These are phyloP conservation scores for Yarrowia sp. DNA, from an alignment of 805 yeast genomes.

Conservation along the genomic window DNA sequence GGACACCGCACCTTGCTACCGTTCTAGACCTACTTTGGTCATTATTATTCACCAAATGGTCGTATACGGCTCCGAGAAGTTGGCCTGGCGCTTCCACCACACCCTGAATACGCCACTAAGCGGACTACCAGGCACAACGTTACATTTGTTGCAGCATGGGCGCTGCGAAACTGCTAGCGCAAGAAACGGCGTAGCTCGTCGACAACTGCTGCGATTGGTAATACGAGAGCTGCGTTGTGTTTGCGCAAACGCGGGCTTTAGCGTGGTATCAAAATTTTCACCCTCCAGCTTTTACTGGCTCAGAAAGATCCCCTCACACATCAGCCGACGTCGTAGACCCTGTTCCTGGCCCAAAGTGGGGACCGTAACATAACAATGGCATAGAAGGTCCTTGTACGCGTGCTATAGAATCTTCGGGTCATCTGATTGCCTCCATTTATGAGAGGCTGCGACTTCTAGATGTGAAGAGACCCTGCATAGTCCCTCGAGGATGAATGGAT, in stretches of 20 bases:
- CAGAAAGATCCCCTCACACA: no score
- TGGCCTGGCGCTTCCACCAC: neutral
- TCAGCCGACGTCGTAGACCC: neutral
- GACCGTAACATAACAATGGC: neutral
- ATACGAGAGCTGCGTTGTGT: neutral
- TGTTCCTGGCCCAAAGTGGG: conserved; percentile 1
- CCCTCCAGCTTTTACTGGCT: no score
- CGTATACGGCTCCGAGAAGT: neutral
- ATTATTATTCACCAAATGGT: no score
- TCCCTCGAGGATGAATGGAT: no score
- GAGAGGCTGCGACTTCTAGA: no score
- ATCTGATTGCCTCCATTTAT: no score
- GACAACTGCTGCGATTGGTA: neutral
- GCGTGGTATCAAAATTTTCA: neutral
- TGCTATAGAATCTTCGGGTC: no score
- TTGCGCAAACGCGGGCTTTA: neutral
- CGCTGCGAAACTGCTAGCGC: neutral
- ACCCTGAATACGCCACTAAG: neutral
- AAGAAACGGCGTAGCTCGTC: neutral
- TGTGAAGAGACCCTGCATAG: no score
- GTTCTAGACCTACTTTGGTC: no score
- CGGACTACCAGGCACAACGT: conserved; percentile 15
- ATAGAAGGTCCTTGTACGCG: neutral
- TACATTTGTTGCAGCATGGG: conserved; percentile 17
- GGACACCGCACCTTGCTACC: no score